These are phyloP conservation scores for Secale cereale DNA, from an alignment of 176 grass and related monocot species.

Conservation along the genomic window DNA sequence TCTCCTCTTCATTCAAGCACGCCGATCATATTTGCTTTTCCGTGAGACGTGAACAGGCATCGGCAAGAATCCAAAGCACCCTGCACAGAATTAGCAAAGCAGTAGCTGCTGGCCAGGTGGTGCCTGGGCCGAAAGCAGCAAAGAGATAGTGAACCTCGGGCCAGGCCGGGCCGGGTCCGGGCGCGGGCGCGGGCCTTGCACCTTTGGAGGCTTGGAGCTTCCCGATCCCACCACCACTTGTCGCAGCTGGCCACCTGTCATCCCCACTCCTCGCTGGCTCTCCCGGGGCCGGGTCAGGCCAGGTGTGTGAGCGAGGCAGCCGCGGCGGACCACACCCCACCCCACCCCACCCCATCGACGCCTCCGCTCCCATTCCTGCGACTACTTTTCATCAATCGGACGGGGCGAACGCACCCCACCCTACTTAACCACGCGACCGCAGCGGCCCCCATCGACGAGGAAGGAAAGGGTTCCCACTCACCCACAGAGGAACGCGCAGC, in stretches of 20 bases:
- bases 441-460: not conserved
- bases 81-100: not conserved
- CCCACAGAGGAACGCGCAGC: not conserved
- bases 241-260: not conserved
- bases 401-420: not conserved
- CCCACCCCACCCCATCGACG: not conserved
- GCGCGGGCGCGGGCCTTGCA: not conserved
- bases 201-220: constrained; percentile 17
- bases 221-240: constrained; percentile 36
- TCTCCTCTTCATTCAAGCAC: too few species aligned
- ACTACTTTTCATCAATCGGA: too few species aligned
- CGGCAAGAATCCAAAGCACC: too few species aligned
- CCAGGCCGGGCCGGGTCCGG: not conserved
- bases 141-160: not conserved
- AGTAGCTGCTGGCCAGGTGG: not conserved
- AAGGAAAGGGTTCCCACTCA: constrained; percentile 20
- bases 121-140: not conserved
- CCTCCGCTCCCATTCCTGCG: constrained; percentile 19
- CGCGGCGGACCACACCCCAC: too few species aligned
- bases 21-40: too few species aligned
- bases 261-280: not conserved
- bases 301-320: not conserved
- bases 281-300: not conserved
- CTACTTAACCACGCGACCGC: constrained; percentile 11
- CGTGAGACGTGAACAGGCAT: too few species aligned